Base-by-base conservation (phyloP, 495 filamentous ascomycete genomes). In the Penicillium coffeae region DNA sequence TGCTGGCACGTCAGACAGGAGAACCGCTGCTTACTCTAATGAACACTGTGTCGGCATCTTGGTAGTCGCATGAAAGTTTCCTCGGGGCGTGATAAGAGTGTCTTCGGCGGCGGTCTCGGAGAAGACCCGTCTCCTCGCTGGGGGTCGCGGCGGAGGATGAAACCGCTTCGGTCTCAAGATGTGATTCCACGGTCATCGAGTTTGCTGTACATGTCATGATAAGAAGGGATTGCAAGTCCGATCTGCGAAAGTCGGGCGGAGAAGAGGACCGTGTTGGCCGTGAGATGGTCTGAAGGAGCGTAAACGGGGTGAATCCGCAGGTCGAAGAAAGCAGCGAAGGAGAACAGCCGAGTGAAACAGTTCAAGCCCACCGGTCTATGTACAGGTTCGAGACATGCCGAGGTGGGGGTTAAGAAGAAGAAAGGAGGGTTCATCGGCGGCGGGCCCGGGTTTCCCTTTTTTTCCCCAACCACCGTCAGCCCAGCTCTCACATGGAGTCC, bases 41-140 rank as follows among this genome's bases (percentile, higher is more conserved):
- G 38, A 87, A 77, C 16, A 89, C 70, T 2, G 79, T 78, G 47
- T 90, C 87, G 32, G 84, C 75, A 54, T 86, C 80, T 32, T 61
- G 58, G 52, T 83, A 81, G 42, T 84, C 82, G 49, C 83, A 69
- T 19, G 85, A 88, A 20, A 82, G 76, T 49, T 71, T 72, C 47
- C 80, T 68, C 16, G 79, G 74, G 43, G 77, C 65, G 49, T 79
- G 83, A 35, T 81, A 83, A 15, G 87, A 90, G 61, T 86, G 86
- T 38, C 84, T 70, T 18, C 85, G 73, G 47, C 77, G 71, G 21
- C 72, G 69, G 38, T 72, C 72, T 32, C 71, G 69, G 15, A 74
- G 60, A 18, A 74, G 56, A 22, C 56, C 38, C 16, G 63, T 70
- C 21, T 69, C 64, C 55, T 71, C 67, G 16, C 46, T 37, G 18